Conservation (phyloP, 306 rosid genomes). For the Ziziphus jujuba region DNA sequence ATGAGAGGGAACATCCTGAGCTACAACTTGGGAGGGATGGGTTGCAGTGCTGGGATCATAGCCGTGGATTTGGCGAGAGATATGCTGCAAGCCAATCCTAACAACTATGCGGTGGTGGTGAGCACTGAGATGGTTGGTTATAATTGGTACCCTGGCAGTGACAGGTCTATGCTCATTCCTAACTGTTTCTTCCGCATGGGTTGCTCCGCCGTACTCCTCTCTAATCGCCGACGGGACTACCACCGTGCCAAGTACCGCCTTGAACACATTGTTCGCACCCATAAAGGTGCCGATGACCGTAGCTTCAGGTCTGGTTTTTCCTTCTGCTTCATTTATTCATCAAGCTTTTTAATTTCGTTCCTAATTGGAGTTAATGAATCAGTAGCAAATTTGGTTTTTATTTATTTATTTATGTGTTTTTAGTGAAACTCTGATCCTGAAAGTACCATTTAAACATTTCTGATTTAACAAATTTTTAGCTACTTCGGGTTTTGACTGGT, state of each 20-base stretch:
- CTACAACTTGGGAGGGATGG: slow-evolving; percentile 96
- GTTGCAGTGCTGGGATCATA: slow-evolving; percentile 91
- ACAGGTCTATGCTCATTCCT: slow-evolving; percentile 87
- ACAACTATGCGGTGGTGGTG: slow-evolving; percentile 84
- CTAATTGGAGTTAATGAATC: neutral
- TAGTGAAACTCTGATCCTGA: too few species aligned
- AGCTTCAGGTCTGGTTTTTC: slow-evolving; percentile 67
- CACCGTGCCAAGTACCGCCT: slow-evolving; percentile 79
- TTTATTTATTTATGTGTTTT: too few species aligned
- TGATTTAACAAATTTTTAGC: neutral
- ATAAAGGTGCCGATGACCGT: slow-evolving; percentile 92
- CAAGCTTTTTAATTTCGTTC: neutral
- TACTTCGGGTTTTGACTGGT: too few species aligned
- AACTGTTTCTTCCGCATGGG: slow-evolving; percentile 97
- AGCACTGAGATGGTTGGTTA: slow-evolving; percentile 88
- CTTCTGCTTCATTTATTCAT: too few species aligned
- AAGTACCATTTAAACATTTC: too few species aligned
- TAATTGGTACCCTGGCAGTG: slow-evolving; percentile 86
- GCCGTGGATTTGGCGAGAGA: slow-evolving; percentile 81
- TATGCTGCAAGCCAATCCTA: slow-evolving; percentile 78
- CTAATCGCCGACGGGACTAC: slow-evolving; percentile 86
- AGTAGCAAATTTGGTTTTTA: too few species aligned
- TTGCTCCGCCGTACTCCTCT: slow-evolving; percentile 80
- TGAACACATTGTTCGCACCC: slow-evolving; percentile 88
- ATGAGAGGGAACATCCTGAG: slow-evolving; percentile 94